These are phyloP conservation scores for Beverwykella pulmonaria DNA, from an alignment of 495 filamentous ascomycete genomes.

Conservation along the genomic window DNA sequence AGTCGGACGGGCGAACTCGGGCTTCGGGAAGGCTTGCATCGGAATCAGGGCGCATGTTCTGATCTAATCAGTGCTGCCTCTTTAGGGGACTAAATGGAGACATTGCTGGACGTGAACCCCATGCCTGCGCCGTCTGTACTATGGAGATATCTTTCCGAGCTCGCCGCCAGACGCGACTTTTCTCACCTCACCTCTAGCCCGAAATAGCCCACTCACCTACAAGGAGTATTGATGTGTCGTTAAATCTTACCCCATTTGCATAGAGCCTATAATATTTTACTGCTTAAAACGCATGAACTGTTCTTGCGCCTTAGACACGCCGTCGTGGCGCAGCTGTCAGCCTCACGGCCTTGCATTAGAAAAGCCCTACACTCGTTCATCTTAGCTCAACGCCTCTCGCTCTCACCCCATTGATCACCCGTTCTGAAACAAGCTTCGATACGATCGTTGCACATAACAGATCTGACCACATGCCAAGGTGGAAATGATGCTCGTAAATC, in stretches of 20 bases:
- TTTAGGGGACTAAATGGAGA: neutral
- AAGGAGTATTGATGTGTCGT: neutral
- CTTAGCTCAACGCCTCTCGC: neutral
- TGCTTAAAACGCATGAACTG: neutral
- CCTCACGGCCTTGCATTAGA: slow-evolving; percentile 16
- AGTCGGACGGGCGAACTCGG: neutral
- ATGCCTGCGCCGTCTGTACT: neutral
- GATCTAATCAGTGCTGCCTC: neutral
- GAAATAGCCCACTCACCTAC: neutral
- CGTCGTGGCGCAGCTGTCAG: slow-evolving; percentile 14
- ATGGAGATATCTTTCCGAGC: neutral
- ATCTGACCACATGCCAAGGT: neutral
- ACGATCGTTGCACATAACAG: neutral
- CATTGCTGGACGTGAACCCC: neutral
- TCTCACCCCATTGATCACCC: neutral
- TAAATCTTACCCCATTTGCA: too few relatives aligned
- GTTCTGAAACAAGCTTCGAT: slow-evolving; percentile 1
- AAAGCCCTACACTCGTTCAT: slow-evolving; percentile 1
- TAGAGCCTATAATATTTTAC: neutral
- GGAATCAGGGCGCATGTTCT: neutral
- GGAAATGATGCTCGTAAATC: neutral
- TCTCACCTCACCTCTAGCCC: neutral
- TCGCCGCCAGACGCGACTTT: neutral
- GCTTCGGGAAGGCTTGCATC: neutral
- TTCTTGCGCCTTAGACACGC: neutral